Evolutionary conservation across 257 asterid species (phyloP), one percentile per base, ranked within the genome.

Genomic region (Solanum dulcamara): DNA sequence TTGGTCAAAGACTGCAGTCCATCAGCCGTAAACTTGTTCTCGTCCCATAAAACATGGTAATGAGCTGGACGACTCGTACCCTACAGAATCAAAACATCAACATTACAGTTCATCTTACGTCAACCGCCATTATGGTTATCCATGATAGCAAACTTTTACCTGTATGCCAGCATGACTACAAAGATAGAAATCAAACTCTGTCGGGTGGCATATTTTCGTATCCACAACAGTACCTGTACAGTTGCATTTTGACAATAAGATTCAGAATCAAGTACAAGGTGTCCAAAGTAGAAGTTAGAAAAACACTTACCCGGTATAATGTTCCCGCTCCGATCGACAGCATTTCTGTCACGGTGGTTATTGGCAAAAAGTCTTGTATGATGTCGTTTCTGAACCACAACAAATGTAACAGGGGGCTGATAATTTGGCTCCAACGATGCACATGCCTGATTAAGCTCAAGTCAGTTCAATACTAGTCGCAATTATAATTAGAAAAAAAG

Each of bases 141-240:
- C 28, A 48, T 83, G 33, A 15, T 24, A 30, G 24, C 60, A 68
- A 64, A 18, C 17, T 15, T 33, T 18, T 48, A 96, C 98, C 97
- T 95, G 96, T 72, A 96, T 94, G 67, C 98, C 99, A 71, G 99
- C 99, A 92, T 95, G 99, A 86, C 99, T 96, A 88, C 99, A 96
- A 17, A 96, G 97, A 85, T 96, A 96, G 91, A 96, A 96, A 59
- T 96, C 98, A 37, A 96, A 96, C 85, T 96, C 99, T 0, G 99
- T 95, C 0, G 99, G 99, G 75, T 96, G 99, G 86, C 99, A 96
- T 44, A 96, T 96, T 87, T 94, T 96, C 0, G 98, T 93, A 83
- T 96, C 98, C 0, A 96, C 99, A 33, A 96, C 98, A 15, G 99
- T 96, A n/a, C 99, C 99, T 96, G 92, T 14, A 42, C 10, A 30